Evolutionary conservation across 78 protist species (phyloP), one percentile per base, ranked within the genome.

Genomic region (Dictyostelium purpureum): DNA sequence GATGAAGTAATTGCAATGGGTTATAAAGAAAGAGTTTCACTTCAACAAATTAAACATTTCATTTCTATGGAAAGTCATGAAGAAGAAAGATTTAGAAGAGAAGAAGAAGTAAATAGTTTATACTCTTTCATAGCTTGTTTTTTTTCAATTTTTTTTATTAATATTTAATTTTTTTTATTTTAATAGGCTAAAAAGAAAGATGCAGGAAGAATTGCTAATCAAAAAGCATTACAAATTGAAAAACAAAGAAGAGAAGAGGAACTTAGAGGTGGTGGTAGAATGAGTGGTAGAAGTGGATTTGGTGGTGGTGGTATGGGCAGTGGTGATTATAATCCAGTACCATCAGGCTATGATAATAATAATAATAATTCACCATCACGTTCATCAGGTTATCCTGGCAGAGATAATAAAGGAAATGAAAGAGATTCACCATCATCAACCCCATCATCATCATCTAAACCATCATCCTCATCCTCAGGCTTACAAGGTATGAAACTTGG

Each of bases 11-110:
- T 87, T 75, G 95, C 90, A 67, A 88, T 78, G 89, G 78, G 94
- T 9, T 91, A 92, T 61, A 90, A 96, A 66, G 97, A 96, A 49
- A 88, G 92, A 52, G 96, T 94, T 28, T 70, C 88, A 37, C 49
- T 96, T 19, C 91, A 70, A 26, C 96, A 96, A 74, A 89, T 98
- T 52, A 95, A 93, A 21, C 83, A 83, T 35, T 94, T 67, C 89
- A 95, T 96, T 49, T 96, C 95, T 35, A 97, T 97, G 98, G 96
- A 97, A 56, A 43, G 87, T 24, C 98, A 98, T 73, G 99, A 97
- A 59, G 99, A 98, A 92, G 96, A 92, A 74, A 61, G 95, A 9
- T 71, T 24, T 79, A 81, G 81, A 45, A 92, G 90, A 94, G 89
- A 90, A 45, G 74, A 81, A 79, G n/a, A 71, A 49, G 71, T 63